Base-by-base conservation (phyloP, 257 asterid species). In the Fraxinus americana region DNA sequence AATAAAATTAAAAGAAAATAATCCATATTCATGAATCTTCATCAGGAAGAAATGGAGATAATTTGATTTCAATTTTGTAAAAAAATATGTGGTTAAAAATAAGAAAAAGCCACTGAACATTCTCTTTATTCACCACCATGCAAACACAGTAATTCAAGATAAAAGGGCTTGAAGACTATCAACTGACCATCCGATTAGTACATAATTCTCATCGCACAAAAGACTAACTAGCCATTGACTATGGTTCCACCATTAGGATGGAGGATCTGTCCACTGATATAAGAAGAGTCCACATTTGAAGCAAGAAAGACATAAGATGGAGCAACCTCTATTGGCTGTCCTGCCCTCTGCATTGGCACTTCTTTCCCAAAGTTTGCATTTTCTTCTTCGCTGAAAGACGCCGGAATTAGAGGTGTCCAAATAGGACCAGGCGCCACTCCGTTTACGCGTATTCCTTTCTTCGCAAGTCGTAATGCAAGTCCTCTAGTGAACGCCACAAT, bases 381-480 rank as follows among this genome's bases (percentile, higher is more conserved):
- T 25, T 91, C 87, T 0, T 91, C 92, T 30, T 88, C 94, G 0
- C 13, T 61, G 75, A 91, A 90, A 0, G 98, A 91, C 0, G 98
- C 88, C 4, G 94, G 97, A 32, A 90, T 90, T 16, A 92, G 79
- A 0, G 98, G 97, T 0, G 94, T 92, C 97, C 98, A 92, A 7
- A 91, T 78, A 0, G 96, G 97, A 0, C 98, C 97, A 0, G 97
- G 98, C 34, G 96, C 98, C 34, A 92, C 97, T 0, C 92, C 97
- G 29, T 93, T 93, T 1, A 93, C 98, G 0, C 97, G 83, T 52
- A 93, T 87, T 1, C 92, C 94, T 54, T 73, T 87, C 21, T 77
- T 80, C 17, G 30, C 90, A 5, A 90, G 82, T 82, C 87, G 87
- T 45, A 88, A 90, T 0, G 96, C 86, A 57, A 92, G 87, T 29